Percentiles rank a stretch among this genome's conserved stretches.
phyloP scores from a whole-genome alignment of 2,329 filamentous ascomycete species.

The Alternaria consortialis region DNA sequence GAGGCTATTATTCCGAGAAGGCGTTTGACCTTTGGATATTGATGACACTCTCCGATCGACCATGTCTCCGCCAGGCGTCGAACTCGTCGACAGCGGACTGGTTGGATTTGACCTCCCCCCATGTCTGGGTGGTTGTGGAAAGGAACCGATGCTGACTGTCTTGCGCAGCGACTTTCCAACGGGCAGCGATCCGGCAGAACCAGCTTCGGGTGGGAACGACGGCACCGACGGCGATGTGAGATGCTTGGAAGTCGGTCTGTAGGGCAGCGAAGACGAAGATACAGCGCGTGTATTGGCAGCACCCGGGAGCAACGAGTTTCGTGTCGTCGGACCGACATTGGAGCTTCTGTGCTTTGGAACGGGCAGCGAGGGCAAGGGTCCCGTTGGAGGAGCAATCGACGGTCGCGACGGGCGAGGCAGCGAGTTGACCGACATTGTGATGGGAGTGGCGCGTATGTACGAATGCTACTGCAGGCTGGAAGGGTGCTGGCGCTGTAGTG shows the following conservation, averaged over 20 bases:
- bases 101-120: conserved; percentile 61
- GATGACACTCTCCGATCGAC: conserved; percentile 45
- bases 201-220: conserved; percentile 54
- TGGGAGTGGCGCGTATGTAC: conserved; percentile 14
- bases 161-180: conserved; percentile 77
- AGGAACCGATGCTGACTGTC: conserved; percentile 91
- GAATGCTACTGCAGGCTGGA: conserved; percentile 13
- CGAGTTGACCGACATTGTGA: conserved; percentile 62
- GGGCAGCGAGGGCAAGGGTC: conserved; percentile 77
- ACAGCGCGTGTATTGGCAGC: conserved; percentile 39
- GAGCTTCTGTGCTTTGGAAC: conserved; percentile 74
- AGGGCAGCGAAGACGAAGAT: conserved; percentile 46
- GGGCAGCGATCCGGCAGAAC: conserved; percentile 44
- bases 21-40: conserved; percentile 38
- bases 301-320: conserved; percentile 42
- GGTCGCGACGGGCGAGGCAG: conserved; percentile 71
- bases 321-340: conserved; percentile 40
- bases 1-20: conserved; percentile 48
- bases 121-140: conserved; percentile 85
- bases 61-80: conserved; percentile 53
- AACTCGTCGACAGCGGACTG: conserved; percentile 59
- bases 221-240: conserved; percentile 57
- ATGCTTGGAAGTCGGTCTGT: conserved; percentile 38
- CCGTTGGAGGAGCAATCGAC: conserved; percentile 72
- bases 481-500: conserved; percentile 18